Evolutionary conservation across 257 asterid genomes (phyloP).

Genomic region (Lycium ferocissimum): DNA sequence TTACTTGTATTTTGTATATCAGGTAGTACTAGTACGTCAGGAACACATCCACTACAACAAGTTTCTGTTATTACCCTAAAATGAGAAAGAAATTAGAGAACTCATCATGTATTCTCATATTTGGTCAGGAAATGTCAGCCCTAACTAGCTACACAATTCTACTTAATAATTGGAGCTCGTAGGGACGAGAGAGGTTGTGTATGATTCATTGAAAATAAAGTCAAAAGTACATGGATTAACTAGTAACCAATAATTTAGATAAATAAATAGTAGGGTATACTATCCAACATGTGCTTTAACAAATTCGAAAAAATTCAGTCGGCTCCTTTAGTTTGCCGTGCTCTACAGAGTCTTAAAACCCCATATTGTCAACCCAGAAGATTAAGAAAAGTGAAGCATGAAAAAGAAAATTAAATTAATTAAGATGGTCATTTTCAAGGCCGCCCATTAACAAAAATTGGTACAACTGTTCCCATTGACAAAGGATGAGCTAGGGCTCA

Average conservation of each 20-base stretch:
- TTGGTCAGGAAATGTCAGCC: not conserved
- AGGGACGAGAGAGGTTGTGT: not conserved
- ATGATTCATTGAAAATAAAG: not conserved
- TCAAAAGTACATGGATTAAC: not conserved
- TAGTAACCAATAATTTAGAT: not conserved
- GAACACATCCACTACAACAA: not conserved
- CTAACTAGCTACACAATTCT: not conserved
- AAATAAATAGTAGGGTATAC: not conserved
- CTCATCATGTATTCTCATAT: not conserved
- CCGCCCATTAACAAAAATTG: constrained; percentile 21
- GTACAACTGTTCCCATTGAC: constrained; percentile 31
- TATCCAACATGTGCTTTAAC: constrained; percentile 10
- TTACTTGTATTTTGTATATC: not conserved
- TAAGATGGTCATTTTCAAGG: constrained; percentile 25
- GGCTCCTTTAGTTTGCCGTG: not conserved
- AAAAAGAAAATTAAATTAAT: not conserved
- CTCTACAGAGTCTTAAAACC: not conserved
- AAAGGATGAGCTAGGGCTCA: constrained; percentile 17
- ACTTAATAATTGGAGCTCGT: not conserved
- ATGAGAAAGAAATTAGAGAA: not conserved
- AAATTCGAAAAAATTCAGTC: not conserved
- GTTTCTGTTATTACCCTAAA: not conserved
- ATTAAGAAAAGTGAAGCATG: not conserved
- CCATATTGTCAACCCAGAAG: not conserved
- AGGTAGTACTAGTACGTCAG: not conserved